Percentiles rank a stretch among this genome's conserved stretches.
Evolutionary conservation across 2,329 filamentous ascomycete genomes (phyloP).

Genomic region (Ramularia collo-cygni): DNA sequence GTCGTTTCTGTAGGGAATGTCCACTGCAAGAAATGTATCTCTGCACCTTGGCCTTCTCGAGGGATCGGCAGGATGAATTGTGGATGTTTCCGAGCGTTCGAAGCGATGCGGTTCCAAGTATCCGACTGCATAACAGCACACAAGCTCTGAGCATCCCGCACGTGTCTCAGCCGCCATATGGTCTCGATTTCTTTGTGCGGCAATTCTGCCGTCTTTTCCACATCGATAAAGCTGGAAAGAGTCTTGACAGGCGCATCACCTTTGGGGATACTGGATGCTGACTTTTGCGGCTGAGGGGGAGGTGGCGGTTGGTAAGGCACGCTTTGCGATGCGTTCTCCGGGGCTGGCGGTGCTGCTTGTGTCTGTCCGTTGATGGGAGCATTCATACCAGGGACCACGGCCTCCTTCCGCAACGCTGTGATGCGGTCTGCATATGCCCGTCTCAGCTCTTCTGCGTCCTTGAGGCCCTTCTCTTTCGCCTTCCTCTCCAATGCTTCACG

Average conservation of each 20-base stretch:
- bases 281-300: conserved; percentile 30
- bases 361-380: conserved; percentile 32
- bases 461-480: conserved; percentile 64
- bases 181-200: conserved; percentile 75
- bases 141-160: conserved; percentile 64
- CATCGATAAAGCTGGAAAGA: conserved; percentile 64
- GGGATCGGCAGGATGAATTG: conserved; percentile 88
- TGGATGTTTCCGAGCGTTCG: conserved; percentile 65
- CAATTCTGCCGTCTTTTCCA: conserved; percentile 67
- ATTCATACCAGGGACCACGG: conserved; percentile 48
- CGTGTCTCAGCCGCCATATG: conserved; percentile 86
- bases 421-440: conserved; percentile 83
- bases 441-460: conserved; percentile 67
- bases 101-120: conserved; percentile 67
- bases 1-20: conserved; percentile 66
- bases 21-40: conserved; percentile 97
- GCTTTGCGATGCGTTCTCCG: conserved; percentile 17
- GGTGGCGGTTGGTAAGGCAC: conserved; percentile 32
- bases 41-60: conserved; percentile 60
- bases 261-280: conserved; percentile 31
- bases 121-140: conserved; percentile 71
- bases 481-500: conserved; percentile 76
- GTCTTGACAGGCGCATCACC: conserved; percentile 52
- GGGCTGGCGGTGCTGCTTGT: conserved; percentile 19
- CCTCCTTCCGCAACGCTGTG: conserved; percentile 59